Base-by-base conservation (phyloP, 306 rosid species). In the Inga oerstediana region DNA sequence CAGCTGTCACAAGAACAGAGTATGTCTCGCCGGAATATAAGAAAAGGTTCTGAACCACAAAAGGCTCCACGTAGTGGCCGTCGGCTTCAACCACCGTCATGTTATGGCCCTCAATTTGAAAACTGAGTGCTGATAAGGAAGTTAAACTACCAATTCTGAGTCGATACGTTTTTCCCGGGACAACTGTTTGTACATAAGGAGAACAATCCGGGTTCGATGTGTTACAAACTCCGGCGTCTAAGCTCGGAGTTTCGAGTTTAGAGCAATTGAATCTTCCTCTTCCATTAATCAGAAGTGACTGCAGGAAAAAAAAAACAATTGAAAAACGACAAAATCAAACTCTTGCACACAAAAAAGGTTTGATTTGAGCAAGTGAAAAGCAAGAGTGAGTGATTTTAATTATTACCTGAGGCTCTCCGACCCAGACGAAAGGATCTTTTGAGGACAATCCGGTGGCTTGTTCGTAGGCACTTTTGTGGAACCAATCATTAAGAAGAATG, bases 81-180 rank as follows among this genome's bases (percentile, higher is more conserved):
- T 95, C 98, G 32, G 98, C 97, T 86, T 93, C 97, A 7, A 95
- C 97, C 46, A 95, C 97, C 3, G 94, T 93, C 98, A 95, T 92
- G 43, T 92, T 93, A 67, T 93, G 98, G 2, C 97, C 96, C 98
- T 95, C 93, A 49, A 95, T 90, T 80, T 93, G 91, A 77, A 95
- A 95, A 80, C 91, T 91, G 5, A 95, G 96, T 24, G 98, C 99
- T 17, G 98, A 88, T 24, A 95, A 88, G 78, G 96, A 83, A 51
- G 96, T 90, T 59, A 95, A 84, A 80, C 98, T 93, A 16, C 82
- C 89, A 74, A 95, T 34, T 74, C 98, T 85, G 22, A 95, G 77
- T 72, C 99, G 78, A 68, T 93, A 93, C 8, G 93, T 92, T 79
- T 91, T 91, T 17, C 93, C 94, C 0, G 98, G 90, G 80, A 95